Conservation (phyloP, 202 grass and related monocot genomes). For the Dendrocalamus latiflorus region DNA sequence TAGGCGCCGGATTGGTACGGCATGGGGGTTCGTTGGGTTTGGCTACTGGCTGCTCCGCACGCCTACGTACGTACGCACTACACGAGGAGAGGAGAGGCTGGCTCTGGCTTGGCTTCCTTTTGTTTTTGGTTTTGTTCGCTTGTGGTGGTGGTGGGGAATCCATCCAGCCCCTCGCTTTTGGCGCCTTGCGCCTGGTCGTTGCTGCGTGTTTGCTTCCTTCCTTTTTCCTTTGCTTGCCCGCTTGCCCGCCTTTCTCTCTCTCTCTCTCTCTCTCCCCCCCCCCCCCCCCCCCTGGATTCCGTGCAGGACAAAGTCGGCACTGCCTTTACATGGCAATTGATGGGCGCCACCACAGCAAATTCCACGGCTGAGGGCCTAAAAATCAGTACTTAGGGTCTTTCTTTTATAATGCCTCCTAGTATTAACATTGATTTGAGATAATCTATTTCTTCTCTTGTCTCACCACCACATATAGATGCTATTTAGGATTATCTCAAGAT, state of each 20-base stretch:
- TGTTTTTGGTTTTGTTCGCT: constrained; percentile 6
- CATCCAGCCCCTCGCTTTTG: constrained; percentile 39
- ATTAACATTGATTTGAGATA: too few species aligned
- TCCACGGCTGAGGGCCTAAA: too few species aligned
- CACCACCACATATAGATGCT: too few species aligned
- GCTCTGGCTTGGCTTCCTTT: not conserved
- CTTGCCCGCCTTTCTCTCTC: not conserved
- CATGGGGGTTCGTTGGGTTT: too few species aligned
- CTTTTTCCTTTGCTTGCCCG: not conserved
- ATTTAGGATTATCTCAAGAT: too few species aligned
- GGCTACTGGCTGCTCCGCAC: not conserved
- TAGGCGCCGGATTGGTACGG: not conserved
- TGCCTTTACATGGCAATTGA: constrained; percentile 35
- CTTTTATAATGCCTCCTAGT: too few species aligned
- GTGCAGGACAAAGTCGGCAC: constrained; percentile 36
- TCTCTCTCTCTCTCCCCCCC: too few species aligned
- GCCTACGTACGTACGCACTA: not conserved
- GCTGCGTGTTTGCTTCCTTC: constrained; percentile 7
- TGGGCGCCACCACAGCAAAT: not conserved
- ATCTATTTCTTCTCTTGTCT: too few species aligned
- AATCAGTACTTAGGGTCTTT: too few species aligned
- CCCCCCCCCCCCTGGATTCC: not conserved
- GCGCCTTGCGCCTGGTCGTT: constrained; percentile 26
- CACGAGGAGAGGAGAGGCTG: not conserved
- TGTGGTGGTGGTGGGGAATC: constrained; percentile 40